Evolutionary conservation across 441 rosid species (phyloP), one percentile per base, ranked within the genome.

Genomic region (Adansonia rubrostipa): DNA sequence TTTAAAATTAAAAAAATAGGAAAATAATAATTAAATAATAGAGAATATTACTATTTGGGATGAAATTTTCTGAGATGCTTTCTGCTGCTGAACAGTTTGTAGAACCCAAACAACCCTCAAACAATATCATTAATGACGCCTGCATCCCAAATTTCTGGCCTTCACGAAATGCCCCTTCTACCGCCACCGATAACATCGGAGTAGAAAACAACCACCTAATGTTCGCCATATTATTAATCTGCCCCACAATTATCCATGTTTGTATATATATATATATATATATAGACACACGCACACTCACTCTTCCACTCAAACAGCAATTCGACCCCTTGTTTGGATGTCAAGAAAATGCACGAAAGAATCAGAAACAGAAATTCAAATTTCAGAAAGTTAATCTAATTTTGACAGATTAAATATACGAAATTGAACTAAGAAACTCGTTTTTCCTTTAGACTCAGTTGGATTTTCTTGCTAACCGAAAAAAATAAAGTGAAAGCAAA

Each of bases 161-260:
- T 75, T 7, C 65, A 63, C 40, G 13, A 20, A 19, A 0, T 22
- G 6, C 66, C 80, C 8, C 6, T 67, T 8, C 28, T 6, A 2
- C 60, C 1, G 15, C 63, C 7, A 47, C 36, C 14, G 56, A 0
- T 17, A 58, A 42, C 36, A 42, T 22, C 65, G 11, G 42, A 69
- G 24, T 3, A 6, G 11, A 50, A 48, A 14, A 53, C 48, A 74
- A 15, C 20, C 67, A 62, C 45, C 17, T 14, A 17, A 74, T 44
- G 36, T 78, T 56, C 69, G 54, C 20, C 10, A 48, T 51, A 51
- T 64, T 48, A 65, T 77, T 33, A 19, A 54, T 60, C 51, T 47
- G 51, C 45, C 61, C 74, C 17, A 2, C 8, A 19, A 28, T 28
- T 24, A 24, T 24, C 28, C 28, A 24, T 24, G n/a, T n/a, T n/a